These are phyloP conservation scores for Maudiozyma barnettii DNA, from an alignment of 805 yeast species.

Conservation along the genomic window DNA sequence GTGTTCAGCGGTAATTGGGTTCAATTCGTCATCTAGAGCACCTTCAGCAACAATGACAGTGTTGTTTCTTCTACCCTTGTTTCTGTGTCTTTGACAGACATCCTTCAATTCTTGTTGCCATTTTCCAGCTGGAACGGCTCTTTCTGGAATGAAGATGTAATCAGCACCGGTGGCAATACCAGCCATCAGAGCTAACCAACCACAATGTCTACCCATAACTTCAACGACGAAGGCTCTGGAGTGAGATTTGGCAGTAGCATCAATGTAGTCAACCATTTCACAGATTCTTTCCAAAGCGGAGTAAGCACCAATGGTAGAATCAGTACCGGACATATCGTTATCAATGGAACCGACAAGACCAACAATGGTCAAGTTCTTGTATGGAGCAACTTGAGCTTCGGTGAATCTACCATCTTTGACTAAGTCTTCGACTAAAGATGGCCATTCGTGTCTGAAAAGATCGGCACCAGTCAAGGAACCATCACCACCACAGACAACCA, in stretches of 20 bases:
- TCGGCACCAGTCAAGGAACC: conserved; percentile 98
- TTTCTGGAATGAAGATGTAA: conserved; percentile 87
- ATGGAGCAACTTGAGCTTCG: conserved; percentile 46
- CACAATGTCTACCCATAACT: conserved; percentile 99
- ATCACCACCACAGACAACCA: conserved; percentile 97
- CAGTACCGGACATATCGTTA: conserved; percentile 96
- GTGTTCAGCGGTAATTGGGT: conserved; percentile 69
- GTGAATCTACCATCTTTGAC: conserved; percentile 47
- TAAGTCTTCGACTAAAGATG: conserved; percentile 69
- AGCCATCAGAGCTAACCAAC: conserved; percentile 97
- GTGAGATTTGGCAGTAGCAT: conserved; percentile 95
- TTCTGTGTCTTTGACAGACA: conserved; percentile 70
- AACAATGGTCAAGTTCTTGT: conserved; percentile 70
- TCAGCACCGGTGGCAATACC: conserved; percentile 97
- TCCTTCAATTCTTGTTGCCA: conserved; percentile 79
- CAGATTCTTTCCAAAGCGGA: conserved; percentile 89
- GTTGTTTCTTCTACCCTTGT: conserved; percentile 84
- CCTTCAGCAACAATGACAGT: conserved; percentile 98
- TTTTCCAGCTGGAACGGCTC: conserved; percentile 61
- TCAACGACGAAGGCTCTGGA: conserved; percentile 96
- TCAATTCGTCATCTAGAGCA: conserved; percentile 74
- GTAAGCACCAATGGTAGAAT: conserved; percentile 92
- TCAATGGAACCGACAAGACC: conserved; percentile 97
- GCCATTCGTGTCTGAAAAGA: conserved; percentile 90
- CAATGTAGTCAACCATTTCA: conserved; percentile 90